phyloP scores from a whole-genome alignment of 2,329 filamentous ascomycete genomes.

The Botrytis aclada region DNA sequence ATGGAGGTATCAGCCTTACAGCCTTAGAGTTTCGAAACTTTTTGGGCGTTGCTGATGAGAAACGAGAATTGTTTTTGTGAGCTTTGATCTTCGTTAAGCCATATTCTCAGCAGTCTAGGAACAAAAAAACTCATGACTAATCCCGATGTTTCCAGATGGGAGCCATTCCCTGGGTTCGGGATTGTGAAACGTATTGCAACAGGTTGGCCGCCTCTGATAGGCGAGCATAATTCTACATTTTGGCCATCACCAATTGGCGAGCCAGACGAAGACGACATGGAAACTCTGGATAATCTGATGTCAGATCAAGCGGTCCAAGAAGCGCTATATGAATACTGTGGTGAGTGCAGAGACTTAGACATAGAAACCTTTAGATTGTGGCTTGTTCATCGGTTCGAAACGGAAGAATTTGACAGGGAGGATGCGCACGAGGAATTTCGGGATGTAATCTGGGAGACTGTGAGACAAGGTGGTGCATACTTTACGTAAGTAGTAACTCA shows the following conservation, averaged over 20 bases:
- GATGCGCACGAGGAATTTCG: neutral
- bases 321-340: neutral
- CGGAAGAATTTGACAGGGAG: neutral
- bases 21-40: neutral
- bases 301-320: neutral
- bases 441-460: neutral
- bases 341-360: slow-evolving; percentile 3
- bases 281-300: slow-evolving; percentile 6
- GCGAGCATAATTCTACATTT: neutral
- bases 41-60: slow-evolving; percentile 1
- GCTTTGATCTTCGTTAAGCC: neutral
- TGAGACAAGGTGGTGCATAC: neutral
- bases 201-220: neutral
- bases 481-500: neutral
- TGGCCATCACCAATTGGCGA: neutral
- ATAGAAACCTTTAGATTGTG: neutral
- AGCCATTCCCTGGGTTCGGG: neutral
- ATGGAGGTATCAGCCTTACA: neutral
- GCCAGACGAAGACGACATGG: neutral
- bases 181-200: neutral
- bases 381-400: neutral
- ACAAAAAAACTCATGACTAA: neutral
- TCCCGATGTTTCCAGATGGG: neutral
- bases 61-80: slow-evolving; percentile 5
- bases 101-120: too few relatives aligned